Conservation (phyloP, 441 rosid species). For the Pelargonium cotyledonis region DNA sequence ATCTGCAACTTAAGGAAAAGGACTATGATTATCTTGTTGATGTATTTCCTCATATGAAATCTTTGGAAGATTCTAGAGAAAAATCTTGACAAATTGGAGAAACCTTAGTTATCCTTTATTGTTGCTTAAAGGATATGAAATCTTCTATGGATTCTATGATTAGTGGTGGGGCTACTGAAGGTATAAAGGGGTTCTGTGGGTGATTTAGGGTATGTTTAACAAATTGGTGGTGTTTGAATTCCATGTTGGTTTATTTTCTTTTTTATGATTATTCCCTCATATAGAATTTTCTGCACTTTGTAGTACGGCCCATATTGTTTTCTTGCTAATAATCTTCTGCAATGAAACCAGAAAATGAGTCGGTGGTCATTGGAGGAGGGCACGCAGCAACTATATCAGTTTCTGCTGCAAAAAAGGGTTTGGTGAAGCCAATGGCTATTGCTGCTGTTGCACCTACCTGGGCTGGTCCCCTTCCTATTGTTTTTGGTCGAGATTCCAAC, state of each 20-base stretch:
- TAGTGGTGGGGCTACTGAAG: no score
- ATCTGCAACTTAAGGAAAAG: neutral
- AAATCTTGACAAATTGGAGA: neutral
- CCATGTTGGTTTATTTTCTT: no score
- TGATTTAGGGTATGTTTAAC: no score
- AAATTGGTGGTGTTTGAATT: no score
- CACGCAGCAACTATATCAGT: conserved; percentile 71
- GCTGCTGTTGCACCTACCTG: conserved; percentile 89
- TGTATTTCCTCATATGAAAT: no score
- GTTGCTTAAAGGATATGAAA: neutral
- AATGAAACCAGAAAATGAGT: conserved; percentile 40
- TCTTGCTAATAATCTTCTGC: conserved; percentile 18
- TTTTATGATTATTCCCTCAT: neutral
- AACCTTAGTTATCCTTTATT: neutral
- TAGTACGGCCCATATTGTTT: neutral
- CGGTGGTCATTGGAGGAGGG: conserved; percentile 75
- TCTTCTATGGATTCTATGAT: neutral
- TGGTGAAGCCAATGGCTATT: conserved; percentile 71
- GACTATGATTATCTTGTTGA: neutral
- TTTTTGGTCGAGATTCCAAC: conserved; percentile 78
- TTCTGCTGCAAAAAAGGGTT: conserved; percentile 60
- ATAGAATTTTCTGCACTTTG: neutral
- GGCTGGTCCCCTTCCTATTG: conserved; percentile 91
- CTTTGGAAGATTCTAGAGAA: neutral
- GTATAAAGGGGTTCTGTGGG: no score